phyloP scores from a whole-genome alignment of 306 rosid species.

The Begonia loranthoides region DNA sequence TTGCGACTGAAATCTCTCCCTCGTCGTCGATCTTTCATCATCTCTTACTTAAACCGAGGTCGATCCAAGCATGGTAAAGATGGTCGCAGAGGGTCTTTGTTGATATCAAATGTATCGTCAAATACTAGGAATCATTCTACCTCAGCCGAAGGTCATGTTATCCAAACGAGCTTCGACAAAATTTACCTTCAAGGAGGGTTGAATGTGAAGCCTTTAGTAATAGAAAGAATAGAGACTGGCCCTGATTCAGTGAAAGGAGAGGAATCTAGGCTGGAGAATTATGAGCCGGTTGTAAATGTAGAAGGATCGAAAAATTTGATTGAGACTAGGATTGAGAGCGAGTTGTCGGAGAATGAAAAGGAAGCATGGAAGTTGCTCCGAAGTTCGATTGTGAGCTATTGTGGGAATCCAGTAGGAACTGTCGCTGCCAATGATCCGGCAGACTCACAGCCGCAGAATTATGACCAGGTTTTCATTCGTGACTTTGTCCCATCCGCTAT shows the following conservation, averaged over 20 bases:
- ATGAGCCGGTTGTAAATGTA: conserved; percentile 18
- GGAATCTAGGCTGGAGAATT: conserved; percentile 18
- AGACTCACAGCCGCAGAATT: conserved; percentile 61
- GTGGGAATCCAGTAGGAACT: conserved; percentile 80
- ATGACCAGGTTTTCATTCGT: conserved; percentile 85
- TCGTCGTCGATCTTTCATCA: conserved; percentile 32
- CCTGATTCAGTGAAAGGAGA: conserved; percentile 28
- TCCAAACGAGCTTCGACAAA: conserved; percentile 49
- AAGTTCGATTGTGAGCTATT: conserved; percentile 51
- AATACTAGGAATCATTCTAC: conserved; percentile 65
- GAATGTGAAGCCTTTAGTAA: conserved; percentile 46
- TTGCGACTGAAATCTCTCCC: conserved; percentile 11
- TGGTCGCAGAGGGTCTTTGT: conserved; percentile 31
- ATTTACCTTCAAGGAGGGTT: conserved; percentile 59
- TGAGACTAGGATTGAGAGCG: conserved; percentile 34
- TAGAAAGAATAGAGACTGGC: conserved; percentile 28
- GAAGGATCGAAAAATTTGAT: conserved; percentile 33
- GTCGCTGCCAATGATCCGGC: conserved; percentile 73
- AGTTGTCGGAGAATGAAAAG: conserved; percentile 42
- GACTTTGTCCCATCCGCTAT: conserved; percentile 84
- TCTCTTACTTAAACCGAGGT: conserved; percentile 32
- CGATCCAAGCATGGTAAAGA: conserved; percentile 21
- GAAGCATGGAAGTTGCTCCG: conserved; percentile 78
- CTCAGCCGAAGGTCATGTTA: conserved; percentile 45
- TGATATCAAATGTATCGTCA: conserved; percentile 45